A percentile compares a stretch with the other conserved stretches of the same genome.
These are phyloP conservation scores for Astrephomene gubernaculifera DNA, from an alignment of 139 green algal genomes.

Conservation along the genomic window DNA sequence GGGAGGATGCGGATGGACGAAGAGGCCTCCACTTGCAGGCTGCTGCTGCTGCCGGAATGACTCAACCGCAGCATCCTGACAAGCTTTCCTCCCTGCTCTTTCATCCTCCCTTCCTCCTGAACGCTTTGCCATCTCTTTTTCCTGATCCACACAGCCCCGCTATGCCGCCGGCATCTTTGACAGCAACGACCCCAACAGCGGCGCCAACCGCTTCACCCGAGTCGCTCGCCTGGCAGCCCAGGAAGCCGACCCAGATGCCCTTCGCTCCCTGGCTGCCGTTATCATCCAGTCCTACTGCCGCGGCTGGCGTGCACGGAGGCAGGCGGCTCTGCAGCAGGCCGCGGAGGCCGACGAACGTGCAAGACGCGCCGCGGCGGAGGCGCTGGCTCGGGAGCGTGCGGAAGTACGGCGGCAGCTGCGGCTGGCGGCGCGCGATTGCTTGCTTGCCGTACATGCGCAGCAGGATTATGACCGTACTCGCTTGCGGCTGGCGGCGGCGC, in stretches of 20 bases:
- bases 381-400: conserved; percentile 13
- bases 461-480: conserved; percentile 36
- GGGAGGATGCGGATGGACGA: no score
- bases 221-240: background rate
- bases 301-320: conserved; percentile 14
- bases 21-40: no score
- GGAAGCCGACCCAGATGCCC: background rate
- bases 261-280: conserved; percentile 22
- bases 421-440: conserved; percentile 10
- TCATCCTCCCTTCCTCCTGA: no score
- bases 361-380: conserved; percentile 51
- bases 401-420: conserved; percentile 12
- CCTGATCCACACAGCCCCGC: background rate
- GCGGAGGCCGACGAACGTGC: background rate
- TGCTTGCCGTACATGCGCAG: conserved; percentile 40
- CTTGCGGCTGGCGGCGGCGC: conserved; percentile 9
- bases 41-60: no score
- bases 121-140: no score
- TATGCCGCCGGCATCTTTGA: background rate
- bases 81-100: no score
- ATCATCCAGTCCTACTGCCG: conserved; percentile 46
- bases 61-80: no score
- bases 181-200: no score
- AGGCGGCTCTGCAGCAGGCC: background rate
- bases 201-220: background rate